phyloP scores from a whole-genome alignment of 2,329 filamentous ascomycete species.

The Aspergillus sergii region DNA sequence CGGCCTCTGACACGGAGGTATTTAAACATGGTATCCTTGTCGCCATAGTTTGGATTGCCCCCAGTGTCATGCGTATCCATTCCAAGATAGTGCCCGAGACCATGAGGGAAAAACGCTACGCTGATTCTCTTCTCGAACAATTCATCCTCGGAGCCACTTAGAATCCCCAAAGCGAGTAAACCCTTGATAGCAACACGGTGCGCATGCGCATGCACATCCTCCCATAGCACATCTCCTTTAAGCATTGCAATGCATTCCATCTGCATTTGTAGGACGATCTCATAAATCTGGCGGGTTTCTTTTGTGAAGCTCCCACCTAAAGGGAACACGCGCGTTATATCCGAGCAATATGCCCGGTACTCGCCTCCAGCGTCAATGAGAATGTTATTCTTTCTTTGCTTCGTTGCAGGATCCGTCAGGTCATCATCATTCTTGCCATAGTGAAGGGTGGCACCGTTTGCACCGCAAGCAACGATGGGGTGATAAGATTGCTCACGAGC shows the following conservation, averaged over 20 bases:
- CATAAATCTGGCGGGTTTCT: conserved; percentile 74
- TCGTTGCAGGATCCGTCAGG: conserved; percentile 55
- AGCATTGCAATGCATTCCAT: conserved; percentile 69
- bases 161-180: conserved; percentile 70
- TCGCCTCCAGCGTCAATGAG: conserved; percentile 88
- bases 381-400: conserved; percentile 64
- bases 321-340: conserved; percentile 87
- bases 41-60: conserved; percentile 74
- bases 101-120: conserved; percentile 89
- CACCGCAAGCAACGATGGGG: conserved; percentile 81
- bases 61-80: conserved; percentile 91
- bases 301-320: conserved; percentile 69
- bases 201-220: conserved; percentile 72
- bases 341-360: conserved; percentile 81
- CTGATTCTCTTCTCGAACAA: conserved; percentile 79
- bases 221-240: conserved; percentile 69
- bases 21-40: conserved; percentile 80
- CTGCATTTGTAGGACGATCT: conserved; percentile 81
- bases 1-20: conserved; percentile 79
- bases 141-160: conserved; percentile 67
- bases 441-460: conserved; percentile 83
- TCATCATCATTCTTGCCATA: conserved; percentile 79
- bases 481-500: conserved; percentile 81
- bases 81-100: conserved; percentile 85
- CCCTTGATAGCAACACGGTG: conserved; percentile 72